A percentile compares a stretch with the other conserved stretches of the same genome.
Evolutionary conservation across 192 early-diverging fungal species (phyloP).

Genomic region (Mortierella claussenii): DNA sequence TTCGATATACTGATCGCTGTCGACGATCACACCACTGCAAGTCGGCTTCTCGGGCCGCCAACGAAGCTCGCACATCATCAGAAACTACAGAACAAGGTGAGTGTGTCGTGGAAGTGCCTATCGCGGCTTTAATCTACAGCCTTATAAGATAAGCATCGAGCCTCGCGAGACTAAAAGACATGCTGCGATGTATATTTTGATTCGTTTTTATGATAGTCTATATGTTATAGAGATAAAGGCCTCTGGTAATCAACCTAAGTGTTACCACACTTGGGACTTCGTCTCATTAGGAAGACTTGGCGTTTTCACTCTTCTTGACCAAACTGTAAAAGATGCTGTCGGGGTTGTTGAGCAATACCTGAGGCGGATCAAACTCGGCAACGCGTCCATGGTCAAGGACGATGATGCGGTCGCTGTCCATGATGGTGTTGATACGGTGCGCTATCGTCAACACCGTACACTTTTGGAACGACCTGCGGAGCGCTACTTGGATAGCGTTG

Average conservation of each 20-base stretch:
- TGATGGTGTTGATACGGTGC: slow-evolving; percentile 69
- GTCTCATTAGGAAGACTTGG: too few species aligned
- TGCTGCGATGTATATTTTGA: too few species aligned
- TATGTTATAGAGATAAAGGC: too few species aligned
- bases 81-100: background rate
- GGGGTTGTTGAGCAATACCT: background rate
- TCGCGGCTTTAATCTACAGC: background rate
- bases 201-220: too few species aligned
- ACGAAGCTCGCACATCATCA: background rate
- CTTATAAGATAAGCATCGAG: too few species aligned
- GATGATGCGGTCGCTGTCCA: slow-evolving; percentile 81
- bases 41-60: slow-evolving; percentile 1
- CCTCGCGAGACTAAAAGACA: too few species aligned
- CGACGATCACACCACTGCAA: slow-evolving; percentile 11
- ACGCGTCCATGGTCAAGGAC: slow-evolving; percentile 81
- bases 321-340: slow-evolving; percentile 1
- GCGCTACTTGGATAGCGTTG: slow-evolving; percentile 52
- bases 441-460: slow-evolving; percentile 71
- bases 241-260: too few species aligned
- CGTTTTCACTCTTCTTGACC: slow-evolving; percentile 7
- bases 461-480: slow-evolving; percentile 49
- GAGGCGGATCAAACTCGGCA: slow-evolving; percentile 65
- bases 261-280: too few species aligned
- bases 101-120: background rate
- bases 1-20: slow-evolving; percentile 24